These are phyloP conservation scores for Cryptococcus deneoformans DNA, from an alignment of 1,284 basidiomycete genomes.

Conservation along the genomic window DNA sequence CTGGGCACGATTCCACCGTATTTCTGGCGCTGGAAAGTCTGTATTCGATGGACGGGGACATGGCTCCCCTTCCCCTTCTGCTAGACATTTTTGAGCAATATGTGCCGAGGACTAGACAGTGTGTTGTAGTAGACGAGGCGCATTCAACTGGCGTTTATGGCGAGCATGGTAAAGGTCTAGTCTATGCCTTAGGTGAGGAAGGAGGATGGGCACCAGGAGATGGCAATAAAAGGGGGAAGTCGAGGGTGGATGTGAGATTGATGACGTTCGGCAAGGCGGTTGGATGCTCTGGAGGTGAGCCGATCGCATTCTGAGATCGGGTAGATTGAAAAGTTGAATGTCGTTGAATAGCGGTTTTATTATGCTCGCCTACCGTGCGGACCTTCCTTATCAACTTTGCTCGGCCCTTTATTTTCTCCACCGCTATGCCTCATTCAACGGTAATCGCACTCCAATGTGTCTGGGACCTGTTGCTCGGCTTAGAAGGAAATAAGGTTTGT, in stretches of 20 bases:
- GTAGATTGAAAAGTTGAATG: background rate
- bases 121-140: conserved; percentile 70
- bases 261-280: conserved; percentile 68
- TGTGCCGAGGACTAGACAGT: conserved; percentile 47
- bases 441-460: conserved; percentile 71
- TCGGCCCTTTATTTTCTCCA: conserved; percentile 85
- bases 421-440: conserved; percentile 70
- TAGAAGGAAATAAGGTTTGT: conserved; percentile 59
- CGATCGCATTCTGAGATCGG: background rate
- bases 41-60: conserved; percentile 95
- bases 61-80: conserved; percentile 70
- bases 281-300: conserved; percentile 73
- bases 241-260: conserved; percentile 52
- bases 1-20: conserved; percentile 18
- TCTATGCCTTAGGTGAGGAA: conserved; percentile 32
- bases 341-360: conserved; percentile 63
- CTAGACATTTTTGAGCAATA: conserved; percentile 53
- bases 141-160: conserved; percentile 80
- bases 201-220: conserved; percentile 54
- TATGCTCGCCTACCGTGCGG: conserved; percentile 68
- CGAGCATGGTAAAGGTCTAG: conserved; percentile 59
- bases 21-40: conserved; percentile 78
- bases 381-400: conserved; percentile 93
- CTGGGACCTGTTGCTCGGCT: conserved; percentile 71
- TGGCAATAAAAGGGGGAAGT: conserved; percentile 45